Conservation (phyloP, 345 rosid genomes). For the Lepidium africanum region DNA sequence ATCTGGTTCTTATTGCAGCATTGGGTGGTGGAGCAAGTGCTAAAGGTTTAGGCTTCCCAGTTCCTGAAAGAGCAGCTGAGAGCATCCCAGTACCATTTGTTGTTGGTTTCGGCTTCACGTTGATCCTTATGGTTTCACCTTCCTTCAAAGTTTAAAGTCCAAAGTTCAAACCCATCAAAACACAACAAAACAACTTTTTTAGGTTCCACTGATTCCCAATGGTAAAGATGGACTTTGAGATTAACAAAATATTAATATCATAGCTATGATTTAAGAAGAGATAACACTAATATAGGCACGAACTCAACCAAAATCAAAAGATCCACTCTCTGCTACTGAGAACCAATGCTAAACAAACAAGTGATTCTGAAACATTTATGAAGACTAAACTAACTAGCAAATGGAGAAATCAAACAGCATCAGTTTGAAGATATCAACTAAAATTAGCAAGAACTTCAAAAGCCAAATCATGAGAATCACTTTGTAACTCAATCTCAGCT, state of each 20-base stretch:
- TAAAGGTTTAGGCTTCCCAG: slow-evolving; percentile 52
- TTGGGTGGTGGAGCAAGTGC: slow-evolving; percentile 81
- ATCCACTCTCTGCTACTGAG: neutral
- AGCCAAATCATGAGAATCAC: neutral
- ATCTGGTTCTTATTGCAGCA: slow-evolving; percentile 49
- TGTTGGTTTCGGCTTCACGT: slow-evolving; percentile 78
- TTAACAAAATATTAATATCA: neutral
- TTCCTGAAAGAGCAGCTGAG: slow-evolving; percentile 66
- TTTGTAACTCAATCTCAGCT: neutral
- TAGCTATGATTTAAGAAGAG: neutral
- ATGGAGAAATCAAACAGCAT: neutral
- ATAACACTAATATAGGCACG: neutral
- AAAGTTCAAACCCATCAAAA: slow-evolving; percentile 20
- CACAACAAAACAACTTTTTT: neutral
- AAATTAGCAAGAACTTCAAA: neutral
- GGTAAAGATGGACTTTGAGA: neutral
- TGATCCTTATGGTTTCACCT: slow-evolving; percentile 97
- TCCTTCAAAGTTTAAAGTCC: no score
- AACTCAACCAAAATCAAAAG: neutral
- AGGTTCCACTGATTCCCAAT: neutral
- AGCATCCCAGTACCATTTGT: slow-evolving; percentile 92
- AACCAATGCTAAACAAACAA: neutral
- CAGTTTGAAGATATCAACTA: neutral
- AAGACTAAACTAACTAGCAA: neutral
- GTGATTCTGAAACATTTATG: neutral